Percentiles rank a stretch among this genome's conserved stretches.
These are phyloP conservation scores for Solanum aculeatissimum DNA, from an alignment of 305 asterid genomes.

Conservation along the genomic window DNA sequence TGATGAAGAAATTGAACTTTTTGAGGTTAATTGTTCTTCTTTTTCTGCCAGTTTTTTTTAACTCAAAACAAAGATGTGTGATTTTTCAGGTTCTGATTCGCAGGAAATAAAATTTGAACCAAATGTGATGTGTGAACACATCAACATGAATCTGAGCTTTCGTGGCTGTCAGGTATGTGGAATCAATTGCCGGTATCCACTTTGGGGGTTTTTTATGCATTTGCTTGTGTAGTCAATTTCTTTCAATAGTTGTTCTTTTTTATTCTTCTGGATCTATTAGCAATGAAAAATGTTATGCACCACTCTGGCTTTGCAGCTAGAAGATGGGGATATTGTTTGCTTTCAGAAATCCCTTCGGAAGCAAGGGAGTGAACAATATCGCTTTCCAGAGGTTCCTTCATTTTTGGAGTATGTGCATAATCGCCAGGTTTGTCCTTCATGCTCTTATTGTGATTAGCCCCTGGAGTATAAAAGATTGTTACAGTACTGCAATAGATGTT, in stretches of 20 bases:
- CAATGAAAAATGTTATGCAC: not conserved
- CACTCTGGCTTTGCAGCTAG: slow-evolving; percentile 19
- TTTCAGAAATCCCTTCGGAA: slow-evolving; percentile 26
- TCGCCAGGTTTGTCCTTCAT: slow-evolving; percentile 27
- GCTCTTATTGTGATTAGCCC: not conserved
- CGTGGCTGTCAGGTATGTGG: slow-evolving; percentile 18
- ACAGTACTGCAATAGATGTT: not conserved
- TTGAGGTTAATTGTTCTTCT: slow-evolving; percentile 15
- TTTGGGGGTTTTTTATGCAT: not conserved
- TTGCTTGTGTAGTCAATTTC: not conserved
- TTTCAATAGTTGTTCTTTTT: not conserved
- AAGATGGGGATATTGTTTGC: slow-evolving; percentile 48
- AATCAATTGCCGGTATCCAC: not conserved
- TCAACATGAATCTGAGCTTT: slow-evolving; percentile 12
- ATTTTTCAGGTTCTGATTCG: not conserved
- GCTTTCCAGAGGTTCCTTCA: slow-evolving; percentile 40
- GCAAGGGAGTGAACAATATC: slow-evolving; percentile 20
- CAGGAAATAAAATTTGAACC: slow-evolving; percentile 49
- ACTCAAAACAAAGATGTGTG: not conserved
- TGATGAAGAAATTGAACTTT: slow-evolving; percentile 29
- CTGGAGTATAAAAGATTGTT: not conserved
- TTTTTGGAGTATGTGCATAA: slow-evolving; percentile 41
- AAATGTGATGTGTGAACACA: slow-evolving; percentile 24
- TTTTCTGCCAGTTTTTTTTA: not conserved
- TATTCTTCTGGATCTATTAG: not conserved